phyloP scores from a whole-genome alignment of 371 early-diverging fungal species.

The Mucor sp. region DNA sequence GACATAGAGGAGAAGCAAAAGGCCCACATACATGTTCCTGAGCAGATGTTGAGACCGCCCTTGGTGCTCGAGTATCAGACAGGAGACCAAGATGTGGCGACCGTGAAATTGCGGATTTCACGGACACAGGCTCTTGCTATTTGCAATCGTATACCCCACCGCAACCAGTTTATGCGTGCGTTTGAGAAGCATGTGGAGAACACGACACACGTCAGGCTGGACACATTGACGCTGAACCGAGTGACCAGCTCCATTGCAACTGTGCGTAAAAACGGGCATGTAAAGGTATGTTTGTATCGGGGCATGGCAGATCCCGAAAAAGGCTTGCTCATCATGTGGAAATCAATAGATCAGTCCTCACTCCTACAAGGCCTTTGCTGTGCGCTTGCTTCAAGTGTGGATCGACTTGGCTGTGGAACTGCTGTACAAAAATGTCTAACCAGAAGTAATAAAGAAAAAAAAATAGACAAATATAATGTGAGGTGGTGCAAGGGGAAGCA shows the following conservation, averaged over 20 bases:
- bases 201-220: background rate
- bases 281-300: background rate
- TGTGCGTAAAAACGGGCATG: background rate
- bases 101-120: background rate
- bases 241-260: background rate
- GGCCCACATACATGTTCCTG: background rate
- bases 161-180: background rate
- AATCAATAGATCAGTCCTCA: background rate
- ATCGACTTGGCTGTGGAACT: background rate
- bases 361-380: background rate
- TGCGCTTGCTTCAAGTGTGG: background rate
- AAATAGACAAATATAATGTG: background rate
- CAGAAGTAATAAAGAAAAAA: background rate
- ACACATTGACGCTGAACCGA: background rate
- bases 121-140: background rate
- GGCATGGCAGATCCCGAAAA: background rate
- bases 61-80: background rate
- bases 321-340: background rate
- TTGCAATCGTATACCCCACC: background rate
- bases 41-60: background rate
- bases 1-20: background rate
- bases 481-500: conserved; percentile 3
- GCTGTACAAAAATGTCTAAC: background rate
- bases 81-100: background rate
- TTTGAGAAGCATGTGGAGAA: background rate